These are phyloP conservation scores for Eruca vesicaria DNA, from an alignment of 441 rosid genomes.

Conservation along the genomic window DNA sequence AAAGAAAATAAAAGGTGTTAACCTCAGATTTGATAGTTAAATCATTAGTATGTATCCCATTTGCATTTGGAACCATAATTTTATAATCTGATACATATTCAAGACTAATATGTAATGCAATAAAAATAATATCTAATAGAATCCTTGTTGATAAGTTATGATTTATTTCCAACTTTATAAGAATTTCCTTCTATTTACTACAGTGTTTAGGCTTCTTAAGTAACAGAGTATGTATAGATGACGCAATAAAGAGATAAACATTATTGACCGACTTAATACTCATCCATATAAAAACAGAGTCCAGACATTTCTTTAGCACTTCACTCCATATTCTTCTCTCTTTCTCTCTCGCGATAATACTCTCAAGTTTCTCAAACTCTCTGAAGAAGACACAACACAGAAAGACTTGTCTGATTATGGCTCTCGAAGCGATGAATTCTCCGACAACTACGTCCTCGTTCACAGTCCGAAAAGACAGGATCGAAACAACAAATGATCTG, in stretches of 20 bases:
- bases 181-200: not conserved
- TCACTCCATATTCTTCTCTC: slow-evolving; percentile 17
- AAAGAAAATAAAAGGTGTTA: not conserved
- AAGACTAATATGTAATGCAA: not conserved
- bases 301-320: slow-evolving; percentile 29
- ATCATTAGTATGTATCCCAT: not conserved
- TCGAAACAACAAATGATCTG: slow-evolving; percentile 25
- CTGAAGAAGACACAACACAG: not conserved
- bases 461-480: slow-evolving; percentile 22
- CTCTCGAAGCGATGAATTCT: slow-evolving; percentile 70
- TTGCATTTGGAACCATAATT: not conserved
- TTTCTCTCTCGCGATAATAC: not conserved
- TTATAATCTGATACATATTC: not conserved
- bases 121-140: not conserved
- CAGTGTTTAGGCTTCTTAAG: not conserved
- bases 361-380: not conserved
- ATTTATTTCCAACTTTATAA: not conserved
- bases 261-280: slow-evolving; percentile 31
- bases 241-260: slow-evolving; percentile 10
- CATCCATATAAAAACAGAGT: slow-evolving; percentile 24
- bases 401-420: slow-evolving; percentile 42
- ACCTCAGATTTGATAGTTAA: not conserved
- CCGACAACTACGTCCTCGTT: slow-evolving; percentile 30
- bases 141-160: not conserved
- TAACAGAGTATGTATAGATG: not conserved